Conservation (phyloP, 306 rosid species). For the Trifolium subterraneum region DNA sequence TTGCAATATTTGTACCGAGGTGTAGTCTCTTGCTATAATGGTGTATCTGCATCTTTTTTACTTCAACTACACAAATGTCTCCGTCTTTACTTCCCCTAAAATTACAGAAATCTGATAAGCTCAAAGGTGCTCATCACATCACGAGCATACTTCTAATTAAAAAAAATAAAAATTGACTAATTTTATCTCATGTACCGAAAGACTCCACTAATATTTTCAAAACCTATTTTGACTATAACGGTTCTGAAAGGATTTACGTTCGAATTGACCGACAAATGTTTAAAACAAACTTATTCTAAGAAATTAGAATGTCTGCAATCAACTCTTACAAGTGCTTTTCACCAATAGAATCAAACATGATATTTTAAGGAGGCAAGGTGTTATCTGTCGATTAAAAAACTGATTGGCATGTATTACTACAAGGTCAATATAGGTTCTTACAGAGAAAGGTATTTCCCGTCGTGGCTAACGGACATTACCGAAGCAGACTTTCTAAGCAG, state of each 20-base stretch:
- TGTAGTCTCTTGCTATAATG: conserved; percentile 91
- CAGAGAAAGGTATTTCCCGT: conserved; percentile 96
- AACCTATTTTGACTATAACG: no score
- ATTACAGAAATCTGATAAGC: conserved; percentile 31
- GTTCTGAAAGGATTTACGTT: background rate
- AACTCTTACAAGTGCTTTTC: background rate
- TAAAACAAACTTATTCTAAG: background rate
- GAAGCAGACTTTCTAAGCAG: conserved; percentile 83
- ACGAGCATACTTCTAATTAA: conserved; percentile 18
- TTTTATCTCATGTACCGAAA: no score
- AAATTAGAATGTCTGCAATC: background rate
- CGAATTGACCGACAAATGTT: background rate
- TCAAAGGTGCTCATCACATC: conserved; percentile 24
- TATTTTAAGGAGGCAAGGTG: background rate
- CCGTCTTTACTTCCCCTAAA: conserved; percentile 95
- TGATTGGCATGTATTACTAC: background rate
- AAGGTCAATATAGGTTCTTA: conserved; percentile 56
- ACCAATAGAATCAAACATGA: background rate
- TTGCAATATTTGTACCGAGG: conserved; percentile 75
- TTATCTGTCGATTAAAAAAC: background rate
- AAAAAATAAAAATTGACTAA: no score
- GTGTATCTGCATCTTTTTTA: conserved; percentile 87
- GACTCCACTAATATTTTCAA: no score
- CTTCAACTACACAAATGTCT: conserved; percentile 81
- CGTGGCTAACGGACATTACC: conserved; percentile 83